Conservation (phyloP, 768 basidiomycete genomes). For the Lepiota brunneoincarnata region DNA sequence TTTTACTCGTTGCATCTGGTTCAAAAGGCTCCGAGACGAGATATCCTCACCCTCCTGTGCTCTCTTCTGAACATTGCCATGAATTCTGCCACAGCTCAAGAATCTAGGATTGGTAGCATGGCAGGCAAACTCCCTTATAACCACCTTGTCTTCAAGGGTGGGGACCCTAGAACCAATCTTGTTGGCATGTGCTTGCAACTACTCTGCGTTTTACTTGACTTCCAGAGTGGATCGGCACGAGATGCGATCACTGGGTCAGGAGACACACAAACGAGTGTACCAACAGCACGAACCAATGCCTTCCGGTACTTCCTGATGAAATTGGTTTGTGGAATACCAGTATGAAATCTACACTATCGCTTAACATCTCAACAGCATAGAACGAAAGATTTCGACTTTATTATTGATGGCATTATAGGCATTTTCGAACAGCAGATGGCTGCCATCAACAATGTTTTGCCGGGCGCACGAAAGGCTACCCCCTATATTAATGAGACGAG, state of each 20-base stretch:
- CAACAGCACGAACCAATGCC: conserved; percentile 74
- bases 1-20: conserved; percentile 77
- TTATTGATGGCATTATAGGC: conserved; percentile 67
- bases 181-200: conserved; percentile 77
- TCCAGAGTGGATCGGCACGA: conserved; percentile 73
- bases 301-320: conserved; percentile 93
- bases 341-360: conserved; percentile 7
- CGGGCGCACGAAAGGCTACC: conserved; percentile 81
- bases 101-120: conserved; percentile 60
- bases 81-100: conserved; percentile 56
- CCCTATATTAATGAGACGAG: conserved; percentile 83
- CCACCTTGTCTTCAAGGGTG: conserved; percentile 87
- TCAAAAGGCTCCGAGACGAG: conserved; percentile 70
- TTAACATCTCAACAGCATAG: conserved; percentile 61
- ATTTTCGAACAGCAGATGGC: conserved; percentile 77
- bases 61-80: conserved; percentile 90
- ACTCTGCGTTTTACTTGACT: conserved; percentile 73
- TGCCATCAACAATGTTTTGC: conserved; percentile 70
- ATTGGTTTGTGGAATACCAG: conserved; percentile 48
- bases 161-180: conserved; percentile 71
- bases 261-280: conserved; percentile 42
- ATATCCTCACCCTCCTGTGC: conserved; percentile 90
- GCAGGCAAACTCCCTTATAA: conserved; percentile 85
- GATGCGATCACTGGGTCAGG: conserved; percentile 43
- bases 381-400: conserved; percentile 82